Percentiles rank a stretch among this genome's conserved stretches.
phyloP scores from a whole-genome alignment of 495 filamentous ascomycete genomes.

The Venustampulla echinocandica region DNA sequence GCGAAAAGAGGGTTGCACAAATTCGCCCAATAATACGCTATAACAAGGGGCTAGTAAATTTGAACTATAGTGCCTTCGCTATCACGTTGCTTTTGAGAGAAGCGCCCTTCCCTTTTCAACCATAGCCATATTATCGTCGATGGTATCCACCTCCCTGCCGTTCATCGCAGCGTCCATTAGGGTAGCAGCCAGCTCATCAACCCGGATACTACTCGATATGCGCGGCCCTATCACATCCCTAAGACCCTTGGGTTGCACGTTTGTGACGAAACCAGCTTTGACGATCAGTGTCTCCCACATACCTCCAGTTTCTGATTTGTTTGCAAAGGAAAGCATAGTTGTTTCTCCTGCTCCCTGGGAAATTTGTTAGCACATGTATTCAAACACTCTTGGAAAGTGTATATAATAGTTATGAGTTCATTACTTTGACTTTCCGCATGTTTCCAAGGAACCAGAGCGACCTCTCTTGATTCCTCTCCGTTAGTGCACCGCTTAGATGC shows the following conservation, averaged over 20 bases:
- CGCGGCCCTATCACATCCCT: constrained; percentile 19
- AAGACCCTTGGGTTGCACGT: constrained; percentile 25
- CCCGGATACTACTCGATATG: constrained; percentile 16
- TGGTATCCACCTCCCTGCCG: constrained; percentile 26
- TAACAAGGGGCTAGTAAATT: no score
- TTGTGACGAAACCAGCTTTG: constrained; percentile 30
- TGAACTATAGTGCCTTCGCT: no score
- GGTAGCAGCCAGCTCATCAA: constrained; percentile 32
- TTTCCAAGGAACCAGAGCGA: constrained; percentile 33
- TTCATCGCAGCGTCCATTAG: constrained; percentile 33
- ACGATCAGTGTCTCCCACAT: constrained; percentile 9
- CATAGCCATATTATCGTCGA: no score
- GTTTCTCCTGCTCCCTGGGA: constrained; percentile 10
- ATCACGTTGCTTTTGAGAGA: no score
- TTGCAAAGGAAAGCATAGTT: constrained; percentile 9
- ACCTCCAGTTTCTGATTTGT: not conserved
- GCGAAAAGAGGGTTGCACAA: no score
- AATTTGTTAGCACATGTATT: not conserved
- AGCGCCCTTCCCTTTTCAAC: no score
- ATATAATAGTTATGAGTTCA: constrained; percentile 5
- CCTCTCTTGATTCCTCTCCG: constrained; percentile 40
- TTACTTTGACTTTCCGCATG: constrained; percentile 37
- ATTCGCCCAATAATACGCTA: no score
- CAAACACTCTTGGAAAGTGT: not conserved
- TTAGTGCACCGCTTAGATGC: constrained; percentile 38